Conservation (phyloP, 2,329 filamentous ascomycete genomes). For the Sporothrix pseudoabietina region DNA sequence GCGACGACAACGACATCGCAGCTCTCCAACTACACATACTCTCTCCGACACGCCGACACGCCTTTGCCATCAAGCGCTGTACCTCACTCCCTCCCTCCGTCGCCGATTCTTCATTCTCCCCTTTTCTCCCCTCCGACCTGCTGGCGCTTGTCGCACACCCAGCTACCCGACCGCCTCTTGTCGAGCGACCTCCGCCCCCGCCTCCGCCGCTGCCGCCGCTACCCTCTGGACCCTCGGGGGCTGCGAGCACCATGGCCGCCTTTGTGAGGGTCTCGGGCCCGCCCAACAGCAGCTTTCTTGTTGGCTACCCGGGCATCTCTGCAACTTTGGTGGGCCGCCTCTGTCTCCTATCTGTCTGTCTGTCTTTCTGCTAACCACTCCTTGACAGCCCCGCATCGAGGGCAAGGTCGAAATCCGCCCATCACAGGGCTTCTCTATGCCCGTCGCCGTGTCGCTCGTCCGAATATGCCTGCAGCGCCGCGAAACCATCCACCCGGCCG, state of each 20-base stretch:
- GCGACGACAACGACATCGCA: background rate
- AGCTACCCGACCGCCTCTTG: background rate
- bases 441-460: constrained; percentile 87
- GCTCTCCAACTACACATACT: background rate
- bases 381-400: constrained; percentile 82
- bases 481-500: constrained; percentile 95
- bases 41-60: background rate
- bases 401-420: constrained; percentile 97
- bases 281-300: constrained; percentile 93
- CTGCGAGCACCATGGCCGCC: constrained; percentile 41
- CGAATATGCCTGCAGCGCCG: constrained; percentile 90
- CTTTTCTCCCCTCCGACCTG: background rate
- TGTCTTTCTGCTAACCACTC: constrained; percentile 40
- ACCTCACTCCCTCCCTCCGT: background rate
- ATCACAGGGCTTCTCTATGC: constrained; percentile 78
- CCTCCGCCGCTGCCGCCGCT: constrained; percentile 5
- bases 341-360: too few relatives aligned
- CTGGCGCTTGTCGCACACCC: constrained; percentile 17
- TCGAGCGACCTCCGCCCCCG: background rate
- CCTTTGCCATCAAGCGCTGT: background rate
- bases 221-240: constrained; percentile 29
- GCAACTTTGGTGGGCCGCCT: constrained; percentile 75
- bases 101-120: too few relatives aligned
- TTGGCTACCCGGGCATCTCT: constrained; percentile 96
- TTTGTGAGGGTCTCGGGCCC: constrained; percentile 94